These are phyloP conservation scores for Schizophyllum commune DNA, from an alignment of 1,284 basidiomycete species.

Conservation along the genomic window DNA sequence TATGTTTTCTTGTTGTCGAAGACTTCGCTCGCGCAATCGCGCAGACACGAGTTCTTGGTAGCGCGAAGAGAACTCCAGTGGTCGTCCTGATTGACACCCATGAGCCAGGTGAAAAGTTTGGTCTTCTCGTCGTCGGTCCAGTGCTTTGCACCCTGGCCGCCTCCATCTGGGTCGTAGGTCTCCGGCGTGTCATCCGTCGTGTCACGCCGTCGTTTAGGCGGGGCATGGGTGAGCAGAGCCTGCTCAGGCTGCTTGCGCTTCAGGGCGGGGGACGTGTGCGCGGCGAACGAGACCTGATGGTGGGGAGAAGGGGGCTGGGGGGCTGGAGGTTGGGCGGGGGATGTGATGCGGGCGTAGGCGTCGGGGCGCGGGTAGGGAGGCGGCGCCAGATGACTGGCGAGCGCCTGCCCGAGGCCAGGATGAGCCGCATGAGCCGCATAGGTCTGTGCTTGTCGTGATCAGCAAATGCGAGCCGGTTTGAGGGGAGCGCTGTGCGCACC, in stretches of 20 bases:
- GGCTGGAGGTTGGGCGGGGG: slow-evolving; percentile 13
- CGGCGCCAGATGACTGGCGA: slow-evolving; percentile 21
- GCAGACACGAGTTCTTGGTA: slow-evolving; percentile 70
- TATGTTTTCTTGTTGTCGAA: slow-evolving; percentile 70
- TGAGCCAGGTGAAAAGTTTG: slow-evolving; percentile 65
- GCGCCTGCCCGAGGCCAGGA: slow-evolving; percentile 37
- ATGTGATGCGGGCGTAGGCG: slow-evolving; percentile 30
- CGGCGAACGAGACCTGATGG: slow-evolving; percentile 12
- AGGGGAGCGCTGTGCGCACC: neutral
- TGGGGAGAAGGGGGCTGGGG: slow-evolving; percentile 24
- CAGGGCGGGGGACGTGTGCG: slow-evolving; percentile 27
- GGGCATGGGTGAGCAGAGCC: slow-evolving; percentile 20
- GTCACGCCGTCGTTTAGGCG: slow-evolving; percentile 42
- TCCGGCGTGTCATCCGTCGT: slow-evolving; percentile 31
- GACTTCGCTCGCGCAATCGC: slow-evolving; percentile 64
- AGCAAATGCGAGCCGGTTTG: slow-evolving; percentile 1
- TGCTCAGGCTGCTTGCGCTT: slow-evolving; percentile 49
- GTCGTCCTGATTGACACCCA: slow-evolving; percentile 59
- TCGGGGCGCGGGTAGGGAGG: slow-evolving; percentile 25
- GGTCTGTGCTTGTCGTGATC: slow-evolving; percentile 3
- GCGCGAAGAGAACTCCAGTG: slow-evolving; percentile 67
- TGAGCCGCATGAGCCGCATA: slow-evolving; percentile 17
- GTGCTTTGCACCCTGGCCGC: slow-evolving; percentile 59
- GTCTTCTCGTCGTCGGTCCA: slow-evolving; percentile 77
- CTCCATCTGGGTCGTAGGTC: slow-evolving; percentile 39